Conservation (phyloP, 176 grass and related monocot species). For the Phragmites australis region DNA sequence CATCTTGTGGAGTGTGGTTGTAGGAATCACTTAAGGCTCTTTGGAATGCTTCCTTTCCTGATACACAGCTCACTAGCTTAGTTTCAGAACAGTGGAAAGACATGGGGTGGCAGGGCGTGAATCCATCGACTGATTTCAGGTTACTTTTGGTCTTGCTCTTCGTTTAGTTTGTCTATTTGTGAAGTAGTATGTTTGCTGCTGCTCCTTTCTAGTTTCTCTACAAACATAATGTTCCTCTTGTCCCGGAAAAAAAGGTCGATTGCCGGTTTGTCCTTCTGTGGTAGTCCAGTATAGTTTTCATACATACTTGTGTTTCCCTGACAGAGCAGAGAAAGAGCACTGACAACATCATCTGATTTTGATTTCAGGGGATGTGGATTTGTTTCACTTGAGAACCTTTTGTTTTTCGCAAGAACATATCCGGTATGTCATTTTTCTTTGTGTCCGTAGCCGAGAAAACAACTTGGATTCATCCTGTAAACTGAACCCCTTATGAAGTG, state of each 20-base stretch:
- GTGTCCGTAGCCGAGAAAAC: not conserved
- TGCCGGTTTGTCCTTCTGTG: not conserved
- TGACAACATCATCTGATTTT: not conserved
- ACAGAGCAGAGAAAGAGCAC: slow-evolving; percentile 2
- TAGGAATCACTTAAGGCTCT: slow-evolving; percentile 82
- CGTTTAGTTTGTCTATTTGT: not conserved
- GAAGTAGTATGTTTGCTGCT: not conserved
- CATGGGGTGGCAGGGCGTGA: slow-evolving; percentile 87
- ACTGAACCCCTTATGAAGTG: not conserved
- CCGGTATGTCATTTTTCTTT: slow-evolving; percentile 55
- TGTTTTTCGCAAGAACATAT: slow-evolving; percentile 70
- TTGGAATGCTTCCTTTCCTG: slow-evolving; percentile 74
- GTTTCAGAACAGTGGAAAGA: slow-evolving; percentile 96
- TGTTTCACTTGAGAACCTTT: slow-evolving; percentile 81
- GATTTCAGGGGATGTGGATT: slow-evolving; percentile 75
- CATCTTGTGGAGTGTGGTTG: slow-evolving; percentile 23
- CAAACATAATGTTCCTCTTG: not conserved
- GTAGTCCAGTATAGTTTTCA: not conserved
- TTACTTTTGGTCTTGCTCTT: slow-evolving; percentile 19
- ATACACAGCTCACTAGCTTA: slow-evolving; percentile 62
- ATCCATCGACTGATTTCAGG: slow-evolving; percentile 95
- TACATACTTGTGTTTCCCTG: not conserved
- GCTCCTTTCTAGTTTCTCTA: not conserved
- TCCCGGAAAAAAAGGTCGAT: not conserved
- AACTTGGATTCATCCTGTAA: not conserved